Base-by-base conservation (phyloP, 169 alveolate species). In the Cryptosporidium xiaoi region DNA sequence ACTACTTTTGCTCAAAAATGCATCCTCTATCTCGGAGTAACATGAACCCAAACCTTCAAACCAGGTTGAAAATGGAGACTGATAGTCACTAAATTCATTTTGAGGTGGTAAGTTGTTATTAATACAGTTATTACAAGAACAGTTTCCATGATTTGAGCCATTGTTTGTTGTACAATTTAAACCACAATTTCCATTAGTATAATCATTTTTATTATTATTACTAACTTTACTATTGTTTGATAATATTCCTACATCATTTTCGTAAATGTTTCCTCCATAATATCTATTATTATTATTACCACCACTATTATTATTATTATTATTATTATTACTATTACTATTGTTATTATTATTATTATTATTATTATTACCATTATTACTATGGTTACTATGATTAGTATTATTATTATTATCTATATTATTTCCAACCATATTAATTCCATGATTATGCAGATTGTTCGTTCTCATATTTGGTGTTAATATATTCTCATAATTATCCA, bases 391-490 rank as follows among this genome's bases (percentile, higher is more conserved):
- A n/a, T 40, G 1, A 18, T 65, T 65, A 34, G 24, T 65, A 12
- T 34, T 65, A 65, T 24, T 34, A 51, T 65, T 65, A 40, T 65
- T 65, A 65, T 24, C 16, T 20, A 56, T 20, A 44, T 67, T 44
- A 33, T 51, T 29, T 16, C 64, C 67, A 34, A n/a, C 58, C 12
- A 55, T 20, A 33, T 67, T 67, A 4, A 62, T 51, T 15, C 34
- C 31, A 33, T 67, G 82, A 18, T 67, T 40, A 12, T 67, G 62
- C 10, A 46, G 33, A 33, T 27, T 29, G 20, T 62, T 53, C 2
- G 58, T 51, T 36, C 84, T 71, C 84, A 71, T 71, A 29, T 71
- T 31, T 56, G 84, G 84, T 16, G 84, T 71, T 29, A 71, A 71
- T 15, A 71, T 29, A 24, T 27, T 31, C 6, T 71, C 84, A 58